Evolutionary conservation across 164 flowering plant species (phyloP), one percentile per base, ranked within the genome.

Genomic region (Magnolia changhungtana): DNA sequence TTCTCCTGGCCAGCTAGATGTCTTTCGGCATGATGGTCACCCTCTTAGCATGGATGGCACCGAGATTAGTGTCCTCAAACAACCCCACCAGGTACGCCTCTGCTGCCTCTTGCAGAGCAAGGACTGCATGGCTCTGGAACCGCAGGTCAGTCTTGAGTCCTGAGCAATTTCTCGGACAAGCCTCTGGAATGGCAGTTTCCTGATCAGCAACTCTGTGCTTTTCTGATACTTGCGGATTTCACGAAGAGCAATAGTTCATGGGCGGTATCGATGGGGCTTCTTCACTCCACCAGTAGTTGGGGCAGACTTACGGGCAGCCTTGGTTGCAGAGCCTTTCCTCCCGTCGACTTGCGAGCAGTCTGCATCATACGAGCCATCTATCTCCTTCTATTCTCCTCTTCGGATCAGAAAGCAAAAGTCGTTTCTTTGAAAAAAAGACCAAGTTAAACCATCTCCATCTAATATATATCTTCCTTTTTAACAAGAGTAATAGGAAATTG

Each of bases 341-440:
- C 77, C 4, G 77, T 74, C 14, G 77, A 74, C 55, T 74, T 74
- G 50, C 77, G 77, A 50, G 71, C 77, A 4, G 77, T 74, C 27
- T 74, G 77, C 77, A 66, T 74, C 18, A 71, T 74, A 74, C 77
- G 77, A 68, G 77, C 77, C 72, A 75, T 67, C 61, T 55, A 1
- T 55, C 61, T 16, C 61, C 16, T 16, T 16, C 61, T 55, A 10
- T 55, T 55, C 61, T 13, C 45, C 7, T 37, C 45, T 2, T 37
- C 45, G 6, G 45, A 37, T 37, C 45, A 37, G 45, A 37, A 37
- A 37, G 61, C 61, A 55, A 55, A 55, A 10, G 61, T 55, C 61
- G 61, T 55, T 55, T 55, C 61, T 16, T 2, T 55, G 61, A 55
- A 55, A 55, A 55, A 55, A 55, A 55, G 3, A 55, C 6, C 61